Base-by-base conservation (phyloP, 805 yeast species). In the Wickerhamiella vanderwaltii region DNA sequence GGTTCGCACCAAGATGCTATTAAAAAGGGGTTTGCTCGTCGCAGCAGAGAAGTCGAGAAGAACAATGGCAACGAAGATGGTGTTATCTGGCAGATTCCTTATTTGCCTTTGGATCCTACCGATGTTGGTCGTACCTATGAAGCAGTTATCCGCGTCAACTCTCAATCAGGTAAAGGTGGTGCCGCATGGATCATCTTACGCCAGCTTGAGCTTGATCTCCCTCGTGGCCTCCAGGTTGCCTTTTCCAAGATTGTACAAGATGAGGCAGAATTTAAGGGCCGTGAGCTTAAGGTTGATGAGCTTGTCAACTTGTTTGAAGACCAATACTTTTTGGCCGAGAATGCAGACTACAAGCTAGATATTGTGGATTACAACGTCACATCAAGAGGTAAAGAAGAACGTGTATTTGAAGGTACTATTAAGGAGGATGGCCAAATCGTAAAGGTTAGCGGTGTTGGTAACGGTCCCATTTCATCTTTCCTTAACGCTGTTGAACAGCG, bases 1-100 rank as follows among this genome's bases (percentile, higher is more conserved):
- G 91, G 91, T 3, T 76, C 85, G n/a, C 91, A 81, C 59, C 91
- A 81, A 63, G 91, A 82, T 60, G 91, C 93, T 32, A 81, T 81
- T 60, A 82, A 81, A 62, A 81, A 81, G 64, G 93, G 93, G 13
- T 81, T 81, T 59, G 66, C 68, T 18, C 59, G 56, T 15, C 67
- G 73, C 51, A 63, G 65, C 43, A 62, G 66, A 48, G 61, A 64
- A 43, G 37, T 44, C 19, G 48, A 28, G 29, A 52, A 46, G 39
- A 52, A 58, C 37, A 61, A 61, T 30, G 54, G 56, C 33, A 55
- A 60, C 32, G 58, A 59, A 20, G 58, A 59, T 11, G 55, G 61
- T 18, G 63, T 62, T 32, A 59, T 58, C 40, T 82, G 93, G 94
- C 67, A 71, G 52, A 67, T 82, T 45, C 94, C 94, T 15, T 82